Evolutionary conservation across 2,329 filamentous ascomycete species (phyloP).

Genomic region (Pseudogymnoascus verrucosus): DNA sequence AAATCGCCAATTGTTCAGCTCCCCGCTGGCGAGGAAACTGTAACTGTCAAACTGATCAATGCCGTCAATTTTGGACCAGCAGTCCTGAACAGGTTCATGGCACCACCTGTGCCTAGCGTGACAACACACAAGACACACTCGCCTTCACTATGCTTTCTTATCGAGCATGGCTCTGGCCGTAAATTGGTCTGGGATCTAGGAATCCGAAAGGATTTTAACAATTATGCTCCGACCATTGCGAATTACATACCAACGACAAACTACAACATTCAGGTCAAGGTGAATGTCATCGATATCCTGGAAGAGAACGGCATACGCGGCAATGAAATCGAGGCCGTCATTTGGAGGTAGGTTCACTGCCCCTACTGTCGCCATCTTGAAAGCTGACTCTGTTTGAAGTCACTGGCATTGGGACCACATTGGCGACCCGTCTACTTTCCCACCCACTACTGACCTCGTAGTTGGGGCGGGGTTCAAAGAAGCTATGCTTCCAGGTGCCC

Average conservation of each 20-base stretch:
- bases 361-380: neutral
- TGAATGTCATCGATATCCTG: constrained; percentile 29
- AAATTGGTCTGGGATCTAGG: constrained; percentile 27
- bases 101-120: constrained; percentile 8
- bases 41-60: neutral
- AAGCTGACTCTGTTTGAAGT: constrained; percentile 23
- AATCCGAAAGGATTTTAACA: constrained; percentile 26
- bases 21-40: neutral
- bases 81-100: constrained; percentile 10
- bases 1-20: neutral
- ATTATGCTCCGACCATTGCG: constrained; percentile 21
- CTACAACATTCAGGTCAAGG: constrained; percentile 20
- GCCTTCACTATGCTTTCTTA: constrained; percentile 13
- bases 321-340: constrained; percentile 30
- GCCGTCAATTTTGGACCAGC: constrained; percentile 3
- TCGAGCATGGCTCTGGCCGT: constrained; percentile 17
- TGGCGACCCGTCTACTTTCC: constrained; percentile 42
- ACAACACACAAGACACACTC: neutral
- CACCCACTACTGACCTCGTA: constrained; percentile 36
- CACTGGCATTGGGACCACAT: constrained; percentile 47
- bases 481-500: constrained; percentile 39
- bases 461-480: constrained; percentile 45
- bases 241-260: constrained; percentile 18
- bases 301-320: constrained; percentile 27
- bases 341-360: constrained; percentile 18